Evolutionary conservation across 371 early-diverging fungal species (phyloP), one percentile per base, ranked within the genome.

Genomic region (Zychaea mexicana): DNA sequence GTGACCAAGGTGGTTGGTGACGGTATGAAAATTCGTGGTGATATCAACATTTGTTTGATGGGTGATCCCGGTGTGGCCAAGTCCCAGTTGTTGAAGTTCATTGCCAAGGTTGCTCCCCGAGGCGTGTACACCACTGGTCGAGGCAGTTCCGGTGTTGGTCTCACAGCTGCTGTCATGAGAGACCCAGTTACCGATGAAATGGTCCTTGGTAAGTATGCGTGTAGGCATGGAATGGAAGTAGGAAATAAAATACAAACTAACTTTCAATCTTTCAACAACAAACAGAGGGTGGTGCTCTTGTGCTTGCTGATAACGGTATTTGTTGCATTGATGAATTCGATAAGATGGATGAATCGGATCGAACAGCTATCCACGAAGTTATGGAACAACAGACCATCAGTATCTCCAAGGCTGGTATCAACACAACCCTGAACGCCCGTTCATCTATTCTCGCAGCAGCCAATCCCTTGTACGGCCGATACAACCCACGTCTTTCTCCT

Each of bases 1-100:
- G 92, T 90, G 0, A 83, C 92, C 49, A 95, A 95, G 76, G 85
- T 83, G 13, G 90, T 91, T 39, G 85, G 85, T n/a, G 96, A 96
- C 61, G 95, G 96, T 32, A 95, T 95, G 92, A 92, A 91, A 73
- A 94, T 95, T 67, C 90, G 96, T 78, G 95, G 82, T 63, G 98
- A 99, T 72, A 90, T 99, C 70, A 98, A 99, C 77, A 79, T 99
- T 26, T 94, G 96, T 65, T 78, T 99, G 66, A 97, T 99, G 92
- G 99, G 99, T 70, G 97, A 98, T 80, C 99, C 99, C 60, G 98
- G 98, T 77, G 96, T 98, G 54, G 97, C 98, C 65, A 97, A 97
- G 78, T 93, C 93, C 2, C 97, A 97, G 72, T 75, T 97, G 60
- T 72, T 97, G 46, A 94, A 94, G 69, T 95, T 92, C 60, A 89